These are phyloP conservation scores for Brettanomyces bruxellensis DNA, from an alignment of 805 yeast genomes.

Conservation along the genomic window DNA sequence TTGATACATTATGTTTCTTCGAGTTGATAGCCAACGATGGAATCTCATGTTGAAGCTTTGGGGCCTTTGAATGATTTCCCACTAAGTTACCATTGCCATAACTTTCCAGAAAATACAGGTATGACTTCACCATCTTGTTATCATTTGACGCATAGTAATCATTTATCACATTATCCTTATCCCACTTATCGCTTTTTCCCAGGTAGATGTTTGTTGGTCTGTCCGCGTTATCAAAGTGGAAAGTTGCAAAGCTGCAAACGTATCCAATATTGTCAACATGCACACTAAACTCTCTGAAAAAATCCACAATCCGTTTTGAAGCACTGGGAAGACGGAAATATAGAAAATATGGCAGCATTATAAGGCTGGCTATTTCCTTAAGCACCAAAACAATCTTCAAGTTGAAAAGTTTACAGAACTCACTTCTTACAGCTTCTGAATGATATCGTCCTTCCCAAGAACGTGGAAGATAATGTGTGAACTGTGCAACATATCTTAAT, in stretches of 20 bases:
- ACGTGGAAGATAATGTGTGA: constrained; percentile 83
- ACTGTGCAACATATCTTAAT: constrained; percentile 69
- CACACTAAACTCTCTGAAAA: constrained; percentile 80
- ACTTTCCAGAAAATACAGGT: constrained; percentile 78
- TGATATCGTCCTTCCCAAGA: constrained; percentile 84
- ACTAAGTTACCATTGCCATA: constrained; percentile 39
- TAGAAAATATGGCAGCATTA: constrained; percentile 81
- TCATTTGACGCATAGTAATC: constrained; percentile 48
- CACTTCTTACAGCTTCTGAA: constrained; percentile 73
- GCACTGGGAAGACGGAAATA: constrained; percentile 74
- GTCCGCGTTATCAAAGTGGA: constrained; percentile 59
- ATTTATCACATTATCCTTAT: constrained; percentile 24
- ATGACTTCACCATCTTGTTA: constrained; percentile 87
- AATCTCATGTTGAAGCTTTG: too few species aligned
- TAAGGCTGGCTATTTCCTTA: constrained; percentile 72
- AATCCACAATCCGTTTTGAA: constrained; percentile 74
- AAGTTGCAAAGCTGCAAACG: constrained; percentile 91
- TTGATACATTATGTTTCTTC: too few species aligned
- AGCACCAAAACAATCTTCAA: constrained; percentile 61
- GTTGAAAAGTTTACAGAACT: constrained; percentile 73
- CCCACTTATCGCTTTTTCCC: constrained; percentile 15
- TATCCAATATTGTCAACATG: constrained; percentile 94
- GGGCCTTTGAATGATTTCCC: too few species aligned
- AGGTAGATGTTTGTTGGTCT: constrained; percentile 10
- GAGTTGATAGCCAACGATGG: too few species aligned